phyloP scores from a whole-genome alignment of 2,329 filamentous ascomycete species.

The Dactylellina parvicollis region DNA sequence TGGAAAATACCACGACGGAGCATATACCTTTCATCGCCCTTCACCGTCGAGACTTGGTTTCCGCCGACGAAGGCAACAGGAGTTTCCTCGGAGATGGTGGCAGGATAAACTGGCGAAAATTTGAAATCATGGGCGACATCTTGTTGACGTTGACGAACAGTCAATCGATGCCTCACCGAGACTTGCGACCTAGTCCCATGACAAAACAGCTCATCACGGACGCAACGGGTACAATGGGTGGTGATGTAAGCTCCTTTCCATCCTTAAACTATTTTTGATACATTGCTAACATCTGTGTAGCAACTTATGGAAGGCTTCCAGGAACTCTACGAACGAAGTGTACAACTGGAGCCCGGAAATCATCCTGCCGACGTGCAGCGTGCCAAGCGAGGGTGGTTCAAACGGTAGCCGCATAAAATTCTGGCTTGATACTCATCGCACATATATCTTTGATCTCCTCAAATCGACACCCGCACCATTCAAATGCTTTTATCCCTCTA shows the following conservation, averaged over 20 bases:
- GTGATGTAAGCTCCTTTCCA: slow-evolving; percentile 56
- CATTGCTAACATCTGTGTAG: slow-evolving; percentile 28
- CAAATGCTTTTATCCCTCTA: slow-evolving; percentile 8
- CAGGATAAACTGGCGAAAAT: slow-evolving; percentile 97
- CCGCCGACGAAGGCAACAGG: slow-evolving; percentile 88
- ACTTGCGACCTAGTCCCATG: slow-evolving; percentile 55
- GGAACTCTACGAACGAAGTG: slow-evolving; percentile 58
- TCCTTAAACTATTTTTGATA: neutral
- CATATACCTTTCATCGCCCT: slow-evolving; percentile 93
- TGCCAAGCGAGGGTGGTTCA: slow-evolving; percentile 50
- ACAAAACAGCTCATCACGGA: slow-evolving; percentile 57
- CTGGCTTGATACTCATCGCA: neutral
- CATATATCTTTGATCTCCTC: neutral
- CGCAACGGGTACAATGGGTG: slow-evolving; percentile 57
- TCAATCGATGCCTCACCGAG: slow-evolving; percentile 78
- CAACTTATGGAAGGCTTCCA: slow-evolving; percentile 54
- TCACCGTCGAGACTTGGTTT: slow-evolving; percentile 87
- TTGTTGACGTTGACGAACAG: slow-evolving; percentile 90
- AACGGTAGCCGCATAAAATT: slow-evolving; percentile 3
- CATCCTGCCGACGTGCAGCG: slow-evolving; percentile 37
- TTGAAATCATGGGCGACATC: slow-evolving; percentile 93
- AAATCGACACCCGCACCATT: neutral
- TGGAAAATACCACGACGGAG: slow-evolving; percentile 91
- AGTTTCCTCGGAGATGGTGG: slow-evolving; percentile 80
- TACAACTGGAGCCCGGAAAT: slow-evolving; percentile 56